Base-by-base conservation (phyloP, 129 eudicot species). In the Rutidosis leptorrhynchoides region DNA sequence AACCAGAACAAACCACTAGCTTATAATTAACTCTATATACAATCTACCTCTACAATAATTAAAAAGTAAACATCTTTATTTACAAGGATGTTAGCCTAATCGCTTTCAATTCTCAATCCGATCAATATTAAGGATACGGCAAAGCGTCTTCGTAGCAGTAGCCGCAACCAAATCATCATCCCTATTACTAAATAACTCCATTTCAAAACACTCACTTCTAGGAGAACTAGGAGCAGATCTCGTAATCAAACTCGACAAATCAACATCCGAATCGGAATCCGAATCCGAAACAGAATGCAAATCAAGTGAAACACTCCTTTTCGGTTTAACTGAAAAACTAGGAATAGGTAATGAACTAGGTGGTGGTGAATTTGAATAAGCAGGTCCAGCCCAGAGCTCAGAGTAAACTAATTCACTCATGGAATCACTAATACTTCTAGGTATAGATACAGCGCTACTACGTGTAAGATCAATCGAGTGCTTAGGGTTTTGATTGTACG, bases 351-450 rank as follows among this genome's bases (percentile, higher is more conserved):
- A 55, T 45, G 89, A 88, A 73, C 92, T 88, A 0, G 96, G 96
- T 0, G 92, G 92, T 53, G 92, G 96, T 5, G 96, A 88, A 72
- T 78, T 84, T 9, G 89, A 88, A 81, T 85, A 88, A 4, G 89
- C 84, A 30, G 96, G 96, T 51, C 96, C 96, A 53, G 96, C 96
- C 96, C 96, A 88, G 9, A 58, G 86, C 76, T 88, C 92, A 65
- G 89, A 80, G 79, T 72, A 80, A 40, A 65, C 62, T 14, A 80
- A 43, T 6, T 70, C 73, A 37, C 56, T 64, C 40, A 26, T 58
- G 6, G 11, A 58, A 6, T 16, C 63, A 27, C 40, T 1, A 27
- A 7, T 15, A 27, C 27, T 58, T 62, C 65, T 54, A 82, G 90
- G 83, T 8, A 80, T 80, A 1, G 86, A 65, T 37, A 80, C 55